These are phyloP conservation scores for Pleurotus sapidus DNA, from an alignment of 768 basidiomycete species.

Conservation along the genomic window DNA sequence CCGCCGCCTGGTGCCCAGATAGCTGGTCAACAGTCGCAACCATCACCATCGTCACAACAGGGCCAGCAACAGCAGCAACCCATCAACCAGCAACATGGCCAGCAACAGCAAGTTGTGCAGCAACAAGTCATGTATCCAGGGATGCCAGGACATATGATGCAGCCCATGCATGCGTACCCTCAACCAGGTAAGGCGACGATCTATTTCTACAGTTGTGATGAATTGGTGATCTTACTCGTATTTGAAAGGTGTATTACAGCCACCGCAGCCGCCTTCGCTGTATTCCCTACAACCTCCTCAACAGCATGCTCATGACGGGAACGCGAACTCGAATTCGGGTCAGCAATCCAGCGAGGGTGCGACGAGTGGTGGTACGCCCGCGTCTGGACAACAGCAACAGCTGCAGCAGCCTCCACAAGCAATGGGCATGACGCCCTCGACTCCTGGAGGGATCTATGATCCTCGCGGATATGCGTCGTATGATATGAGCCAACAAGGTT, in stretches of 20 bases:
- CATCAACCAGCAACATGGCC: constrained; percentile 29
- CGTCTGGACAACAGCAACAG: neutral
- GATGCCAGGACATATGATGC: neutral
- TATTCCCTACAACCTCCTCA: neutral
- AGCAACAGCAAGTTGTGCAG: constrained; percentile 11
- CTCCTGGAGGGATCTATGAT: constrained; percentile 1
- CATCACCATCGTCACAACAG: constrained; percentile 13
- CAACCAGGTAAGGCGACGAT: neutral
- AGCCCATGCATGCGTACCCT: neutral
- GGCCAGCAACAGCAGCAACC: constrained; percentile 18
- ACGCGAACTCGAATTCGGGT: neutral
- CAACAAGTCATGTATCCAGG: constrained; percentile 7
- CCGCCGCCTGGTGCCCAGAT: constrained; percentile 28
- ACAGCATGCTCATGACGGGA: neutral
- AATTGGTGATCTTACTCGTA: no score
- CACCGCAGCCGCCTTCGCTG: constrained; percentile 11
- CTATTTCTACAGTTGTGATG: no score
- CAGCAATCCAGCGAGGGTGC: neutral
- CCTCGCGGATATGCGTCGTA: constrained; percentile 5
- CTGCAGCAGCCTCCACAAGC: constrained; percentile 3
- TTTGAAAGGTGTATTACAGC: neutral
- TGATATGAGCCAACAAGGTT: constrained; percentile 16
- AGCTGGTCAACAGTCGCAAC: constrained; percentile 5
- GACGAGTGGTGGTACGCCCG: neutral
- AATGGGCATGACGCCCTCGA: constrained; percentile 8